phyloP scores from a whole-genome alignment of 805 yeast genomes.

The Maudiozyma pseudohumilis region DNA sequence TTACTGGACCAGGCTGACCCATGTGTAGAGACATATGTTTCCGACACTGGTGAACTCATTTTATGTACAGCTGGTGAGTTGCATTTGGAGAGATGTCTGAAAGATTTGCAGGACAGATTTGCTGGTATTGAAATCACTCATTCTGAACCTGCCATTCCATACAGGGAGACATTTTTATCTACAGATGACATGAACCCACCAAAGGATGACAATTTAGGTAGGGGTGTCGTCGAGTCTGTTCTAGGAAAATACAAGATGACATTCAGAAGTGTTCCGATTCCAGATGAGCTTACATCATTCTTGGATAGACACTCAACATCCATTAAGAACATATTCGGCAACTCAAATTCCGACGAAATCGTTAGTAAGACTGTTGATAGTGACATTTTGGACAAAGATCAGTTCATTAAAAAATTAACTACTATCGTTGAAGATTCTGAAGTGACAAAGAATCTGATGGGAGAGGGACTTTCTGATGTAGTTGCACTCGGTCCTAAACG shows the following conservation, averaged over 20 bases:
- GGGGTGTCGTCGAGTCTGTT: constrained; percentile 41
- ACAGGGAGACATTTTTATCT: constrained; percentile 66
- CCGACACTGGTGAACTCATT: constrained; percentile 88
- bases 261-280: constrained; percentile 45
- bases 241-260: constrained; percentile 41
- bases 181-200: constrained; percentile 44
- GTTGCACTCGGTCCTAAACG: constrained; percentile 70
- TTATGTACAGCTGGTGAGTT: constrained; percentile 94
- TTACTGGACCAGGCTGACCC: constrained; percentile 86
- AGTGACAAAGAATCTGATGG: constrained; percentile 22
- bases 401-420: constrained; percentile 29
- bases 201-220: constrained; percentile 35
- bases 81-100: constrained; percentile 88
- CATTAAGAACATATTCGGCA: constrained; percentile 27
- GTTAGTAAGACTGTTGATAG: constrained; percentile 1
- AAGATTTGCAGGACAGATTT: constrained; percentile 82
- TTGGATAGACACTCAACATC: constrained; percentile 38
- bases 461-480: constrained; percentile 32
- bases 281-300: constrained; percentile 38
- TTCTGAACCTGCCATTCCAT: constrained; percentile 92
- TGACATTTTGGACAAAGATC: constrained; percentile 7
- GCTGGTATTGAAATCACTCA: constrained; percentile 81
- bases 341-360: constrained; percentile 9
- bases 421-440: constrained; percentile 23
- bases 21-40: constrained; percentile 76